A percentile compares a stretch with the other conserved stretches of the same genome.
Conservation (phyloP, 2,329 filamentous ascomycete species). For the Claviceps sp. region DNA sequence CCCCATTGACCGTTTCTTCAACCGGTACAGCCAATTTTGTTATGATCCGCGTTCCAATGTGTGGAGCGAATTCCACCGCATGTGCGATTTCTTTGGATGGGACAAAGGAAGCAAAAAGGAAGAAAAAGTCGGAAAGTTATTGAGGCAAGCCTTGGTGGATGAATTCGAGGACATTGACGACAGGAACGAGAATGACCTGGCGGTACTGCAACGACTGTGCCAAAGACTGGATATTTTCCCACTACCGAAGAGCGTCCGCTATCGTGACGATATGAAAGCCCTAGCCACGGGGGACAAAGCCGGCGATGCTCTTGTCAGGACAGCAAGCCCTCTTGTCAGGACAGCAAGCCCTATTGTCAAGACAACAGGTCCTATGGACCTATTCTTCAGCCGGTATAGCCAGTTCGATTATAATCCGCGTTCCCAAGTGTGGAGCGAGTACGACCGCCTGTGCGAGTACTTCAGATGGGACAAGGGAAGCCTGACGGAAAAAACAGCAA, state of each 20-base stretch:
- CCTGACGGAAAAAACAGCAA: background rate
- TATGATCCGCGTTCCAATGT: no score
- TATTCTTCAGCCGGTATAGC: background rate
- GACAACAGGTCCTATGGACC: no score
- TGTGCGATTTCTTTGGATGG: no score
- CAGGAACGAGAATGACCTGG: background rate
- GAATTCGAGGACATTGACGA: background rate
- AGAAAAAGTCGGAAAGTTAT: background rate
- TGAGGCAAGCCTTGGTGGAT: background rate
- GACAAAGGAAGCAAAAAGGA: no score
- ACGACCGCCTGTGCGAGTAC: background rate
- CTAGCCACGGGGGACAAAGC: background rate
- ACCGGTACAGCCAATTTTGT: no score
- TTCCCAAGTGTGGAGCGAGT: background rate
- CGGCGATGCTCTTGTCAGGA: background rate
- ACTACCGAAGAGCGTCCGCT: background rate
- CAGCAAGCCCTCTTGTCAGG: no score
- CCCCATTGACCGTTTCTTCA: background rate
- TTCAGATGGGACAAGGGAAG: background rate
- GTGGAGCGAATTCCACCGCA: no score
- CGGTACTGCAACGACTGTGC: background rate
- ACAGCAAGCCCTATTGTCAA: no score
- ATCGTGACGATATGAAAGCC: background rate
- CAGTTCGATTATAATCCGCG: conserved; percentile 1
- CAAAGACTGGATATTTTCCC: background rate